These are phyloP conservation scores for Ceratocystis smalleyi DNA, from an alignment of 2,329 filamentous ascomycete species.

Conservation along the genomic window DNA sequence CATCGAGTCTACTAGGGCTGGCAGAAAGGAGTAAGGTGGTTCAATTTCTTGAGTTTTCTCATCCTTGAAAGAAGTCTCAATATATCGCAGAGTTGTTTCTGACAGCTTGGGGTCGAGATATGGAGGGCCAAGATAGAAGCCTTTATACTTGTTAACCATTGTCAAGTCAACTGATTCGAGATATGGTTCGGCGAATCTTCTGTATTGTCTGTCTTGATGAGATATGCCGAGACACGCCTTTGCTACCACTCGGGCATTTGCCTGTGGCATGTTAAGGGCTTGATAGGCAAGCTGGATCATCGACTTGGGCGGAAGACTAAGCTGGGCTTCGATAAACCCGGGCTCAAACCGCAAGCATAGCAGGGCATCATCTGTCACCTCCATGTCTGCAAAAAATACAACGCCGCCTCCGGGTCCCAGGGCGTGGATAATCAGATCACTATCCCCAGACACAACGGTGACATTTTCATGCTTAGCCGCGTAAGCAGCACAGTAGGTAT, in stretches of 20 bases:
- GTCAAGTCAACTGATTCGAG: constrained; percentile 1
- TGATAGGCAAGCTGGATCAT: constrained; percentile 23
- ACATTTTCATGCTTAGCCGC: constrained; percentile 36
- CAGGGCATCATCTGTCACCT: constrained; percentile 16
- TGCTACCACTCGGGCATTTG: constrained; percentile 17
- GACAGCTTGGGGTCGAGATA: constrained; percentile 27
- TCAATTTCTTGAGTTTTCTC: constrained; percentile 14
- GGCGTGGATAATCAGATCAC: constrained; percentile 65
- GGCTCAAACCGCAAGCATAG: constrained; percentile 23
- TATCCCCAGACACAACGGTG: constrained; percentile 64
- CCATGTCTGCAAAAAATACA: constrained; percentile 35
- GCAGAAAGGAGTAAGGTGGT: constrained; percentile 41
- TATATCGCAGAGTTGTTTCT: constrained; percentile 25
- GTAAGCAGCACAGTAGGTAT: constrained; percentile 58
- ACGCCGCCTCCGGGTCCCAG: constrained; percentile 50
- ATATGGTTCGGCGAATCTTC: constrained; percentile 8
- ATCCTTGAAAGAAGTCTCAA: constrained; percentile 18
- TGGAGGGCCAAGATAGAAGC: neutral
- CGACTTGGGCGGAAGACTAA: constrained; percentile 25
- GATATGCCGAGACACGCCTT: neutral
- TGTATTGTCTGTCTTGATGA: neutral
- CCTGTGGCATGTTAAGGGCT: constrained; percentile 17
- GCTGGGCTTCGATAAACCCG: constrained; percentile 27
- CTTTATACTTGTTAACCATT: neutral
- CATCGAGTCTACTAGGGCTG: constrained; percentile 41